phyloP scores from a whole-genome alignment of 208 protist genomes.

The Leishmania turanica region DNA sequence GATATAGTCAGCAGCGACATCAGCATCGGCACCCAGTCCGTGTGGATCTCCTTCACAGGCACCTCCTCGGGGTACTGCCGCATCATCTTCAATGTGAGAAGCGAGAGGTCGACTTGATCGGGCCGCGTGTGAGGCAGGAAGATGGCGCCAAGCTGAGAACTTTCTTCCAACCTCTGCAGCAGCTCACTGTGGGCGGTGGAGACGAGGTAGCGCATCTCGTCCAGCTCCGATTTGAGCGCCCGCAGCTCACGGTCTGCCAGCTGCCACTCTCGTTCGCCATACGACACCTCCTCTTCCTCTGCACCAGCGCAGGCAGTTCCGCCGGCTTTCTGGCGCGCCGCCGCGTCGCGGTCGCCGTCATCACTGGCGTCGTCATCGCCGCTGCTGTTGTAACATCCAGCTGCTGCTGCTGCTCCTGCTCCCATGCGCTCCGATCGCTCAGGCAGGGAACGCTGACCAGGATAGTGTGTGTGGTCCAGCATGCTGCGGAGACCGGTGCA shows the following conservation, averaged over 20 bases:
- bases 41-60: conserved; percentile 63
- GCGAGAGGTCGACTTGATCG: conserved; percentile 43
- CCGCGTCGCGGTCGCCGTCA: conserved; percentile 6
- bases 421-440: background rate
- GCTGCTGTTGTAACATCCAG: background rate
- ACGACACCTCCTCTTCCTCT: background rate
- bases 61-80: conserved; percentile 65
- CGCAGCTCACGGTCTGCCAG: conserved; percentile 53
- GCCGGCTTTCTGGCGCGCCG: background rate
- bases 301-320: background rate
- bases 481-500: conserved; percentile 2
- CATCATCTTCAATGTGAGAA: conserved; percentile 67
- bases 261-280: conserved; percentile 36
- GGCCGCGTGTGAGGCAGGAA: conserved; percentile 66
- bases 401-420: background rate
- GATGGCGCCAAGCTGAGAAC: conserved; percentile 36
- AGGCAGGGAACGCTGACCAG: background rate
- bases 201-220: conserved; percentile 58
- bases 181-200: conserved; percentile 43
- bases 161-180: conserved; percentile 49
- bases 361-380: background rate
- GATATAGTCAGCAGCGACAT: conserved; percentile 47
- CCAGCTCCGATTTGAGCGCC: conserved; percentile 49
- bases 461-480: background rate
- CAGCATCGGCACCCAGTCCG: conserved; percentile 61